Base-by-base conservation (phyloP, 2,329 filamentous ascomycete genomes). In the Hirsutella rhossiliensis region DNA sequence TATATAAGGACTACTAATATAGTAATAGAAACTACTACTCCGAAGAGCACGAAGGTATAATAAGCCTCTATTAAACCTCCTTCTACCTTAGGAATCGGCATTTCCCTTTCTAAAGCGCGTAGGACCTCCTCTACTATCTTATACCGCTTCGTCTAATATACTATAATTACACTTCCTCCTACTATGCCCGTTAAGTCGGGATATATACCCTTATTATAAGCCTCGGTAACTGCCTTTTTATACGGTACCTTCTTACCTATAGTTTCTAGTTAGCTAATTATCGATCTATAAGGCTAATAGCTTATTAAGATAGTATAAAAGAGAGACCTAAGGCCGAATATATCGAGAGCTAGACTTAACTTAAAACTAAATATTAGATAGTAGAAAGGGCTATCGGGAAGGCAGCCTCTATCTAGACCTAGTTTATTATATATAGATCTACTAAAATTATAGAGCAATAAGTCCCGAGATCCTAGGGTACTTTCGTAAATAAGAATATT, bases 391-490 rank as follows among this genome's bases (percentile, higher is more conserved):
- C 46, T 48, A 36, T 57, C 53, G 3, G 56, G 56, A n/a, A 61
- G 50, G 41, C 47, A 46, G n/a, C 44, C 52, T 52, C 40, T 31
- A 44, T 58, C 53, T n/a, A 59, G 46, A 34, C 49, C 52, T 4
- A 57, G 48, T 20, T 57, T 53, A 31, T 55, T 55, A 47, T 52
- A 60, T 41, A 31, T 36, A 11, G 40, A 47, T 51, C 59, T 56
- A 37, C 58, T 54, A 53, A 60, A 62, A 48, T 62, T 58, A 48
- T 53, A 59, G 42, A 62, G 54, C 48, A 49, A 50, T 34, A 63
- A 43, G 50, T 60, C 52, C 36, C 54, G 49, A 40, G 52, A 50
- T 31, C 45, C 46, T 30, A 42, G 23, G 18, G 41, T 41, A 27
- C 48, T 54, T 30, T 45, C 48, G 47, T 63, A 53, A 20, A 63